A percentile compares a stretch with the other conserved stretches of the same genome.
Evolutionary conservation across 768 basidiomycete species (phyloP).

Genomic region (Hysterangium stoloniferum): DNA sequence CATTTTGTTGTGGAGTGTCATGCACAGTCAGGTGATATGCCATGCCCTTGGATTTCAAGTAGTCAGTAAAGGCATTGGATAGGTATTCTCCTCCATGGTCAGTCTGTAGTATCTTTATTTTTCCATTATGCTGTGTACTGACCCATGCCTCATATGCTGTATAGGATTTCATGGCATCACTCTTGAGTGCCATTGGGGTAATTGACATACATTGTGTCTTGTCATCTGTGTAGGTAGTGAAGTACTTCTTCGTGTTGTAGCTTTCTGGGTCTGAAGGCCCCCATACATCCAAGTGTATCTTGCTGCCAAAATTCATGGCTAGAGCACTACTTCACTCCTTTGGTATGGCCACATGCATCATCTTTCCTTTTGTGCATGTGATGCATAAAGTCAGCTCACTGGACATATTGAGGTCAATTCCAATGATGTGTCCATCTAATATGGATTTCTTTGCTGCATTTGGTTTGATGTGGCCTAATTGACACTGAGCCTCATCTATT

Average conservation of each 20-base stretch:
- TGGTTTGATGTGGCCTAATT: conserved; percentile 29
- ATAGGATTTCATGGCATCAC: conserved; percentile 24
- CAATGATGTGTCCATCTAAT: conserved; percentile 23
- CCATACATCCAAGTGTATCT: conserved; percentile 1
- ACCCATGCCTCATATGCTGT: conserved; percentile 27
- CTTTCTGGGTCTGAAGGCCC: conserved; percentile 13
- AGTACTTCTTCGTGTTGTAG: conserved; percentile 18
- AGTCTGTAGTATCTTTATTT: conserved; percentile 29
- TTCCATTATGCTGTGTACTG: conserved; percentile 23
- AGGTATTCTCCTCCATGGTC: conserved; percentile 40
- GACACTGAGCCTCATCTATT: conserved; percentile 25
- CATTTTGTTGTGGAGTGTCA: conserved; percentile 38
- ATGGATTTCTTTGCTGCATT: conserved; percentile 19
- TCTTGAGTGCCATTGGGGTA: too few relatives aligned
- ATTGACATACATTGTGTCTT: conserved; percentile 1
- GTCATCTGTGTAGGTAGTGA: conserved; percentile 15
- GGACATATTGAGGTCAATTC: conserved; percentile 21
- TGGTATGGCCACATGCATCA: conserved; percentile 25
- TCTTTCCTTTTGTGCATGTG: conserved; percentile 38
- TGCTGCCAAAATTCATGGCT: conserved; percentile 23
- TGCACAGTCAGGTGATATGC: conserved; percentile 30
- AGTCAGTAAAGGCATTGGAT: conserved; percentile 25
- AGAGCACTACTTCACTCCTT: conserved; percentile 19
- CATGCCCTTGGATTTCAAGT: conserved; percentile 32
- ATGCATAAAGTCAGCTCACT: conserved; percentile 28